A percentile compares a stretch with the other conserved stretches of the same genome.
Conservation (phyloP, 2,329 filamentous ascomycete genomes). For the Mollisia scopiformis region DNA sequence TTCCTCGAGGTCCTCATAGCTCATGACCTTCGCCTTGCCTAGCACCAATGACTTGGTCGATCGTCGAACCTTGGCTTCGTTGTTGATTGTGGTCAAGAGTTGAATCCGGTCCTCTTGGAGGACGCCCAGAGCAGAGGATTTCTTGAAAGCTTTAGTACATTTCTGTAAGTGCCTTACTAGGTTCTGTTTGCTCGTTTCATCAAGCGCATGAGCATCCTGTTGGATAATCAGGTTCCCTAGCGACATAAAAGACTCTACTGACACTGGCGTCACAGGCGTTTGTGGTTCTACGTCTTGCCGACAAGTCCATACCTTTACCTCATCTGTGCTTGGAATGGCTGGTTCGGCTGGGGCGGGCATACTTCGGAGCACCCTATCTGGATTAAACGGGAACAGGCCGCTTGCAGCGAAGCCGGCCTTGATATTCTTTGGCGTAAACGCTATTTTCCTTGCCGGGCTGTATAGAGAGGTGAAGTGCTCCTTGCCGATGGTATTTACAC, state of each 20-base stretch:
- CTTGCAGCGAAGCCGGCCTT: constrained; percentile 28
- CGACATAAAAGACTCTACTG: constrained; percentile 21
- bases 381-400: constrained; percentile 30
- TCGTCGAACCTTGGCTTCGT: constrained; percentile 19
- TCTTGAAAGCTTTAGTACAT: constrained; percentile 4
- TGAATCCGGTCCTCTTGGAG: constrained; percentile 33
- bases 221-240: constrained; percentile 32
- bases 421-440: constrained; percentile 34
- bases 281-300: constrained; percentile 19
- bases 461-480: constrained; percentile 24
- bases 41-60: constrained; percentile 17
- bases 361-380: constrained; percentile 34
- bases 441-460: constrained; percentile 21
- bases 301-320: neutral
- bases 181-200: constrained; percentile 10
- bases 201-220: neutral
- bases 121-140: constrained; percentile 24
- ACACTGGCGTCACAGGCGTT: constrained; percentile 34
- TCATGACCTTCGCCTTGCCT: constrained; percentile 24
- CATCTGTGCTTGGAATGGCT: constrained; percentile 5
- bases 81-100: constrained; percentile 29
- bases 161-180: constrained; percentile 28
- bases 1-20: constrained; percentile 9
- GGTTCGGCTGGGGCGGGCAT: constrained; percentile 27
- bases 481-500: constrained; percentile 27